Evolutionary conservation across 441 rosid genomes (phyloP).

Genomic region (Populus hybrid): DNA sequence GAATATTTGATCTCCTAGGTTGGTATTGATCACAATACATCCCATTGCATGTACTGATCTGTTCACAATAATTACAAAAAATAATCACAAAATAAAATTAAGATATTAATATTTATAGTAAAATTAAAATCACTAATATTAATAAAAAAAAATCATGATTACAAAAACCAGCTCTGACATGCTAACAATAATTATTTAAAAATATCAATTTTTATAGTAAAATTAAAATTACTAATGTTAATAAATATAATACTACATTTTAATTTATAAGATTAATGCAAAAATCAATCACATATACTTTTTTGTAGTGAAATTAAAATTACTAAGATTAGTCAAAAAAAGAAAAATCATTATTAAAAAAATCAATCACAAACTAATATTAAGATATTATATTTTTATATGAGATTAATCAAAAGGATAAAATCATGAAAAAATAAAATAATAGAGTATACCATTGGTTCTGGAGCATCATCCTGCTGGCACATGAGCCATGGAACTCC

Average conservation of each 20-base stretch:
- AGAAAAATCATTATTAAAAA: no score
- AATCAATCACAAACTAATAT: no score
- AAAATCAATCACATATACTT: no score
- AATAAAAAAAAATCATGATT: no score
- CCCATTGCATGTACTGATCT: slow-evolving; percentile 73
- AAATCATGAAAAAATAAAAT: not conserved
- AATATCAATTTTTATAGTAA: no score
- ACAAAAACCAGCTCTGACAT: no score
- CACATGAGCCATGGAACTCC: slow-evolving; percentile 95
- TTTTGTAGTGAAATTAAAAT: no score
- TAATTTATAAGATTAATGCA: no score
- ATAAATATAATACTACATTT: no score
- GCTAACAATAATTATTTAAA: no score
- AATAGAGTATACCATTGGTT: slow-evolving; percentile 45
- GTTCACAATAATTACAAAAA: not conserved
- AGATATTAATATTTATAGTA: not conserved
- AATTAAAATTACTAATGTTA: no score
- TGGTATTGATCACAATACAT: slow-evolving; percentile 53
- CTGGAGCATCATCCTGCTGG: slow-evolving; percentile 47
- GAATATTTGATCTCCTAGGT: slow-evolving; percentile 47
- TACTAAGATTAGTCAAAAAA: no score
- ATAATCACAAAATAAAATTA: not conserved
- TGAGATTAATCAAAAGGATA: not conserved
- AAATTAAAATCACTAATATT: not conserved
- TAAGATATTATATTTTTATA: not conserved